These are phyloP conservation scores for Fusarium musae DNA, from an alignment of 2,329 filamentous ascomycete species.

Conservation along the genomic window DNA sequence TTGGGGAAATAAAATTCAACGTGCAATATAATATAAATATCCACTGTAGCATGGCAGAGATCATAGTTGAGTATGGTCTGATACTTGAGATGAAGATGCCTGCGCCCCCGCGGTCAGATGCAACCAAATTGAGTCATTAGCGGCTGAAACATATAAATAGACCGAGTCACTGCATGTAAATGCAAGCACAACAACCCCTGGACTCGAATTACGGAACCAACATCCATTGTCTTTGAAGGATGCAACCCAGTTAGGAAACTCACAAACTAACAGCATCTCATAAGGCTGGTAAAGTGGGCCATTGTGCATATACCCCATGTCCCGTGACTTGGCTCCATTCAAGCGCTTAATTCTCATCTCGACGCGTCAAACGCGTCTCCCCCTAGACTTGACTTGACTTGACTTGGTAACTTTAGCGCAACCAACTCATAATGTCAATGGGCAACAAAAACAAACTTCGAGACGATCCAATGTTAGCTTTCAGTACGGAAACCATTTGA, in stretches of 20 bases:
- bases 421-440: constrained; percentile 7
- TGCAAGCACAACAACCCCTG: background rate
- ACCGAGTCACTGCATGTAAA: background rate
- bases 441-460: constrained; percentile 15
- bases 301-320: background rate
- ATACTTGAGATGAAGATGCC: background rate
- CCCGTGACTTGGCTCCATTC: constrained; percentile 10
- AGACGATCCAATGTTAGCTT: constrained; percentile 28
- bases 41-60: background rate
- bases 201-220: background rate
- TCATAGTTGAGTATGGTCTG: background rate
- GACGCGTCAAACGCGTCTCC: constrained; percentile 45
- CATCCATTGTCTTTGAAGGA: background rate
- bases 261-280: background rate
- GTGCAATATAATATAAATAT: background rate
- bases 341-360: constrained; percentile 24
- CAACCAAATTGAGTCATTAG: constrained; percentile 1
- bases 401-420: constrained; percentile 6
- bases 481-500: constrained; percentile 9
- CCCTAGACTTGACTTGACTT: constrained; percentile 12
- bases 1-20: accelerated
- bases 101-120: background rate
- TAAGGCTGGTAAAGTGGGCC: constrained; percentile 16
- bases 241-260: constrained; percentile 4
- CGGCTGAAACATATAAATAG: background rate